phyloP scores from a whole-genome alignment of 2,329 filamentous ascomycete species.

The Trichoderma aggressivum region DNA sequence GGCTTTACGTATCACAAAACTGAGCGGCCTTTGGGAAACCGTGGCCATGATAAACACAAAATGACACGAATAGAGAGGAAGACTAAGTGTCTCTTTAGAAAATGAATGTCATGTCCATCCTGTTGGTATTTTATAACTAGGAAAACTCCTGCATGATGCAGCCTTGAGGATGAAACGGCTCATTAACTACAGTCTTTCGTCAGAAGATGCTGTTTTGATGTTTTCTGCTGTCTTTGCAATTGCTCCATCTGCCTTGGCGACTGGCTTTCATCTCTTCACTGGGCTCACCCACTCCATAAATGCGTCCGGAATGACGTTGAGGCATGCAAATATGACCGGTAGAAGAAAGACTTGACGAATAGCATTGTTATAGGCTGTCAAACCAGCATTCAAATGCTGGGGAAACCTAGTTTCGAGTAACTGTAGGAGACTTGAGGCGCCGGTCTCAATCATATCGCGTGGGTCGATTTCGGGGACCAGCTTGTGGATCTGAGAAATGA shows the following conservation, averaged over 20 bases:
- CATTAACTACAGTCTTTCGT: not conserved
- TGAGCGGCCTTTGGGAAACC: too few relatives aligned
- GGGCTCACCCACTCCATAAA: not conserved
- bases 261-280: not conserved
- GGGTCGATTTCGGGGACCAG: constrained; percentile 16
- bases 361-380: not conserved
- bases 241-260: not conserved
- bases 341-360: not conserved
- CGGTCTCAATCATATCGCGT: constrained; percentile 10
- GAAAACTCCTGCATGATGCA: not conserved
- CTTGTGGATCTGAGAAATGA: constrained; percentile 7
- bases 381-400: not conserved
- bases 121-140: too few relatives aligned
- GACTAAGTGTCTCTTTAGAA: too few relatives aligned
- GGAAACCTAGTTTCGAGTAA: not conserved
- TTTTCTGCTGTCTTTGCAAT: not conserved
- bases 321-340: not conserved
- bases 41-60: too few relatives aligned
- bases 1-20: too few relatives aligned
- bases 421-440: not conserved
- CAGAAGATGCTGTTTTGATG: not conserved
- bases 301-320: not conserved
- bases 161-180: accelerated
- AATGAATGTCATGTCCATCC: too few relatives aligned
- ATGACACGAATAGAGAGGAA: too few relatives aligned